Evolutionary conservation across 2,329 filamentous ascomycete species (phyloP).

Genomic region (Myriosclerotinia curreyana): DNA sequence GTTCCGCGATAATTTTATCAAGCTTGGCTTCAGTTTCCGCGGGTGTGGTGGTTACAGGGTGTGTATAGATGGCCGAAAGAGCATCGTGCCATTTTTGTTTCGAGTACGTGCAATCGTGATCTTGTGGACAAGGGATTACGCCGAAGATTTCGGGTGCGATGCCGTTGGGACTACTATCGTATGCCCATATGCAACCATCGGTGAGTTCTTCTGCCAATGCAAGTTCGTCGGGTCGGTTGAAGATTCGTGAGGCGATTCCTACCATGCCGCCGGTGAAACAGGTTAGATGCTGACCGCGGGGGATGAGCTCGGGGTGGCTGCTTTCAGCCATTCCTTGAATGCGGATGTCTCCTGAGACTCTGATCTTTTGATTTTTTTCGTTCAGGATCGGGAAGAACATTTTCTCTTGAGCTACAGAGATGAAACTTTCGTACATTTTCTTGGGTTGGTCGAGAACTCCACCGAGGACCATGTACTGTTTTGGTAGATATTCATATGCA

Average conservation of each 20-base stretch:
- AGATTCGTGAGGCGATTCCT: constrained; percentile 62
- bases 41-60: neutral
- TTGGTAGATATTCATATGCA: constrained; percentile 62
- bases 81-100: constrained; percentile 52
- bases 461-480: constrained; percentile 42
- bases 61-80: constrained; percentile 17
- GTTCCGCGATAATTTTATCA: constrained; percentile 24
- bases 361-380: constrained; percentile 41
- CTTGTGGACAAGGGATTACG: constrained; percentile 36
- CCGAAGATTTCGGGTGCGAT: constrained; percentile 61
- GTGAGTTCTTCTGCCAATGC: constrained; percentile 56
- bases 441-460: constrained; percentile 29
- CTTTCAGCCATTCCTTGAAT: constrained; percentile 41
- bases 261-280: constrained; percentile 74
- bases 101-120: constrained; percentile 34
- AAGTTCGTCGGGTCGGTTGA: constrained; percentile 53
- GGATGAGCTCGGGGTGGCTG: constrained; percentile 43
- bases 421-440: constrained; percentile 47
- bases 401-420: constrained; percentile 46
- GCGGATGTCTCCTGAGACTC: constrained; percentile 49
- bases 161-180: constrained; percentile 54
- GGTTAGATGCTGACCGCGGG: constrained; percentile 59
- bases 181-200: constrained; percentile 62
- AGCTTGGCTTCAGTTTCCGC: constrained; percentile 24
- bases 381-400: constrained; percentile 48